phyloP scores from a whole-genome alignment of 768 basidiomycete species.

The Cantharellus anzutake region DNA sequence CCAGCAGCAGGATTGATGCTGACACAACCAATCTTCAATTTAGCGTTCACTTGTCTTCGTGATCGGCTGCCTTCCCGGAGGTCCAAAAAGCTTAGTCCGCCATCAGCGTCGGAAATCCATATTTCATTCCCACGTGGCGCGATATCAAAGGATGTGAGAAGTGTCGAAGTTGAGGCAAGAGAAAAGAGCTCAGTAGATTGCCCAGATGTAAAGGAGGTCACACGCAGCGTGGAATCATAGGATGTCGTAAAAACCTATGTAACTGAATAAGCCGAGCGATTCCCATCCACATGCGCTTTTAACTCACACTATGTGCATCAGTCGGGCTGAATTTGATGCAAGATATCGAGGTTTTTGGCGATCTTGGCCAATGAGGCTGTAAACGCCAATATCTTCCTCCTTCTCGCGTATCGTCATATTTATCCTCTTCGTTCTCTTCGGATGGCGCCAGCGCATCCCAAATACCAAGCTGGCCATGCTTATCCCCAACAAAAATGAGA shows the following conservation, averaged over 20 bases:
- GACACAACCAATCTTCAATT: conserved; percentile 40
- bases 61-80: conserved; percentile 34
- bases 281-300: background rate
- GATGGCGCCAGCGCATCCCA: conserved; percentile 65
- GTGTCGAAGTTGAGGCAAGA: conserved; percentile 26
- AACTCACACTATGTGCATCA: conserved; percentile 48
- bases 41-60: conserved; percentile 8
- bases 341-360: conserved; percentile 61
- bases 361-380: conserved; percentile 71
- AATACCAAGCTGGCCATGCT: conserved; percentile 64
- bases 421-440: conserved; percentile 29
- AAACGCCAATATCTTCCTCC: conserved; percentile 66
- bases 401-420: conserved; percentile 41
- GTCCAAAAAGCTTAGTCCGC: conserved; percentile 60
- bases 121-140: conserved; percentile 51
- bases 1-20: conserved; percentile 48
- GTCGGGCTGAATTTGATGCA: conserved; percentile 59
- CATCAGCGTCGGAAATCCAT: conserved; percentile 63
- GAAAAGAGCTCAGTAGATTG: conserved; percentile 51
- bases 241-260: conserved; percentile 57
- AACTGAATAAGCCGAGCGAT: background rate
- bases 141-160: conserved; percentile 57
- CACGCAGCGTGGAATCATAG: conserved; percentile 64
- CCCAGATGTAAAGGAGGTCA: conserved; percentile 51
- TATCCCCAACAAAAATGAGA: conserved; percentile 78